A percentile compares a stretch with the other conserved stretches of the same genome.
These are phyloP conservation scores for Cyclanthera cordifolia DNA, from an alignment of 306 rosid genomes.

Conservation along the genomic window DNA sequence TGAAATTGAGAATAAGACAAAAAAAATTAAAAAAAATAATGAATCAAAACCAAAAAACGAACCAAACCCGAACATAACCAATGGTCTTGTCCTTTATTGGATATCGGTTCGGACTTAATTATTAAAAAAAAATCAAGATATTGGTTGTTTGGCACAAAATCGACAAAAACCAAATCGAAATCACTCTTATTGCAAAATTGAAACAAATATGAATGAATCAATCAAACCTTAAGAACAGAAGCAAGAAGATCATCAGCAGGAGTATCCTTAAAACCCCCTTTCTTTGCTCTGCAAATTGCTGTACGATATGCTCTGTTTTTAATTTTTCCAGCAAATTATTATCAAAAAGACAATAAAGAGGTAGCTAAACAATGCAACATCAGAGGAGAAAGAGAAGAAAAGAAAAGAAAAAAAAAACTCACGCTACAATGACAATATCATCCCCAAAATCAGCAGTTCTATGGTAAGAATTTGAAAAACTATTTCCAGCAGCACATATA, in stretches of 20 bases:
- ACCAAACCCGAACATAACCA: too few relatives aligned
- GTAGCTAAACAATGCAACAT: background rate
- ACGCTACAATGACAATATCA: slow-evolving; percentile 90
- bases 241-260: slow-evolving; percentile 80
- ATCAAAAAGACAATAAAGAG: background rate
- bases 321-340: background rate
- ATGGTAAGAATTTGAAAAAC: slow-evolving; percentile 24
- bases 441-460: slow-evolving; percentile 43
- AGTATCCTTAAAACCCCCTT: slow-evolving; percentile 85
- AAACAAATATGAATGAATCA: background rate
- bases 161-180: too few relatives aligned
- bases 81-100: too few relatives aligned
- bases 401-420: slow-evolving; percentile 3
- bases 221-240: slow-evolving; percentile 58
- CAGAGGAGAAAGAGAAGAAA: background rate
- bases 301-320: slow-evolving; percentile 67
- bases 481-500: slow-evolving; percentile 41
- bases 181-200: background rate
- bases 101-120: too few relatives aligned
- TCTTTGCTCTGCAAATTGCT: slow-evolving; percentile 74
- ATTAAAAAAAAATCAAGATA: too few relatives aligned
- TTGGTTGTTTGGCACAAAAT: too few relatives aligned
- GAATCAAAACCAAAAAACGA: too few relatives aligned
- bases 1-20: too few relatives aligned
- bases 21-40: too few relatives aligned